These are phyloP conservation scores for Parastagonospora avenae DNA, from an alignment of 2,329 filamentous ascomycete genomes.

Conservation along the genomic window DNA sequence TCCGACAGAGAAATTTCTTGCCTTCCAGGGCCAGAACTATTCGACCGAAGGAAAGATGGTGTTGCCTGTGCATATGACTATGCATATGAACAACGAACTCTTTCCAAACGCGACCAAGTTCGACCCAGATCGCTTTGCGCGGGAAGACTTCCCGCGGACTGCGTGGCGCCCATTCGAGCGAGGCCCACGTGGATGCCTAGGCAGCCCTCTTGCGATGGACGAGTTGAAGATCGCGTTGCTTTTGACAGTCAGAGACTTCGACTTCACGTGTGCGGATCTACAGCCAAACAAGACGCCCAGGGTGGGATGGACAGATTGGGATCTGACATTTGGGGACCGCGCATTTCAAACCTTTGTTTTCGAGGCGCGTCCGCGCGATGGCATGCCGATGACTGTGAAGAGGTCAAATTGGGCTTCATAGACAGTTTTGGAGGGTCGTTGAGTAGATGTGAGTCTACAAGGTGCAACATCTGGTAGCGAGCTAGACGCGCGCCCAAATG, in stretches of 20 bases:
- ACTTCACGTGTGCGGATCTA: slow-evolving; percentile 47
- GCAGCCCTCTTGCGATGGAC: slow-evolving; percentile 60
- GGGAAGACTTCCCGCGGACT: slow-evolving; percentile 49
- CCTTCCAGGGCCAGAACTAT: slow-evolving; percentile 49
- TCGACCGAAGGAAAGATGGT: slow-evolving; percentile 54
- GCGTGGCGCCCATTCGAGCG: slow-evolving; percentile 63
- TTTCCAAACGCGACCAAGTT: slow-evolving; percentile 35
- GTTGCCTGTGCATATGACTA: slow-evolving; percentile 46
- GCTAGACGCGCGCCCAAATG: too few relatives aligned
- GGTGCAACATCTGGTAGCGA: too few relatives aligned
- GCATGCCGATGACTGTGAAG: slow-evolving; percentile 39
- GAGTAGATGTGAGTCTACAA: too few relatives aligned
- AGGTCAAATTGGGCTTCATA: slow-evolving; percentile 19
- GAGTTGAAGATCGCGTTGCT: slow-evolving; percentile 59
- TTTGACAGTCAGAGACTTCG: slow-evolving; percentile 57
- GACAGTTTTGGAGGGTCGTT: background rate
- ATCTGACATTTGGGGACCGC: slow-evolving; percentile 36
- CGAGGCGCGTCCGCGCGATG: slow-evolving; percentile 39
- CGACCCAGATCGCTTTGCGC: slow-evolving; percentile 46
- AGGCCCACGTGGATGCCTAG: slow-evolving; percentile 62
- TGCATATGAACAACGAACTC: slow-evolving; percentile 38
- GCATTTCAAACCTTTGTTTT: slow-evolving; percentile 39
- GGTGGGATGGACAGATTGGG: slow-evolving; percentile 33
- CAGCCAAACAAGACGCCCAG: slow-evolving; percentile 33
- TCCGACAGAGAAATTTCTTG: slow-evolving; percentile 41